Conservation (phyloP, 257 asterid genomes). For the Galeopsis tetrahit region DNA sequence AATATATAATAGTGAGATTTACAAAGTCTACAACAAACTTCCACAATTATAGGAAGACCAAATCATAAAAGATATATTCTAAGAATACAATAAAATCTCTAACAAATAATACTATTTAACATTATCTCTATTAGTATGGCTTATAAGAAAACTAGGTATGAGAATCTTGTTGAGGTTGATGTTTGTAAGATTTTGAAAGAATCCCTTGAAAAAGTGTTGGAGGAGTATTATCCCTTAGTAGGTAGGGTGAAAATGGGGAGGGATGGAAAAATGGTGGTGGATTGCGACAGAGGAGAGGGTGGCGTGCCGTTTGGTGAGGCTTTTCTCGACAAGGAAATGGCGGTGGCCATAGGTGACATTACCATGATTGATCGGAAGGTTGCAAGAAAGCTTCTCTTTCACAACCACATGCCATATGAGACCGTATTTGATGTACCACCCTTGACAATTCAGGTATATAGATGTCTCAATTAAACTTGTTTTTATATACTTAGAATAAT, state of each 20-base stretch:
- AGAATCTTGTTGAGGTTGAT: no score
- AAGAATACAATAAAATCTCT: no score
- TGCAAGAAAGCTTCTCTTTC: neutral
- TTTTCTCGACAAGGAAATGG: neutral
- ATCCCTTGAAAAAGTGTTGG: neutral
- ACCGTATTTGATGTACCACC: conserved; percentile 13
- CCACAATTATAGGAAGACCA: no score
- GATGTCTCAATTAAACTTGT: no score
- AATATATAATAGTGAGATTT: no score
- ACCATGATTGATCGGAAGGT: conserved; percentile 7
- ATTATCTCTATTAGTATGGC: no score
- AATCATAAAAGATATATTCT: no score
- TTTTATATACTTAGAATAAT: no score
- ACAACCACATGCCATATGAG: neutral
- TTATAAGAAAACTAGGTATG: no score
- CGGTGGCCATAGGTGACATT: neutral
- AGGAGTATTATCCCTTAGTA: neutral
- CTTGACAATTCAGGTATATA: neutral
- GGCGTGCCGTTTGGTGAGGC: conserved; percentile 18
- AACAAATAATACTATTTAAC: no score
- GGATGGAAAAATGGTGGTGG: conserved; percentile 19
- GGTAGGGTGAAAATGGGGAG: neutral
- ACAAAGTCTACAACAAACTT: no score
- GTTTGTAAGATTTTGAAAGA: neutral
- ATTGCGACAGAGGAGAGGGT: neutral